Evolutionary conservation across 1,139 yeast genomes (phyloP), one percentile per base, ranked within the genome.

Genomic region (Hemisphaericaspora xylofermentans): DNA sequence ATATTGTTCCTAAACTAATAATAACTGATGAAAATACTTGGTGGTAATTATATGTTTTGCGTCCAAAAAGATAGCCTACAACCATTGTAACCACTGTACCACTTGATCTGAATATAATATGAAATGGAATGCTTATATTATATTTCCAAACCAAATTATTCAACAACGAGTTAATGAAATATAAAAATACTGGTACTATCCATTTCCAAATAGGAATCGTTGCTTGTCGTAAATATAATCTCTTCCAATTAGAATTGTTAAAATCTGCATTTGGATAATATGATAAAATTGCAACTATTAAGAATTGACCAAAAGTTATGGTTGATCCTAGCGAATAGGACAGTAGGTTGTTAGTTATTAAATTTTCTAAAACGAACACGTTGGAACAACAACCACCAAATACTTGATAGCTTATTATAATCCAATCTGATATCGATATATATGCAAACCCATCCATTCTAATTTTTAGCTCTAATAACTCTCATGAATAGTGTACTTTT

Each of bases 331-430:
- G 32, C 3, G 43, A 27, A 35, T 36, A 31, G 6, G 36, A 33
- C 35, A 41, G 48, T 21, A 38, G 34, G 27, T 43, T 44, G 29
- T 42, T 42, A 12, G 50, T 39, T n/a, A 82, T 62, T 16, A 84
- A 64, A 32, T 68, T 60, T 54, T 85, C 93, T 36, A 85, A 61
- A 0, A 84, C 70, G 47, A 78, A 68, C 26, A 83, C 91, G 58
- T 83, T 84, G 22, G 80, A 66, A 53, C 93, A 84, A 54, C 93
- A 85, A 2, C 93, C 89, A 0, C 88, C 86, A 54, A 83, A 80
- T 16, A 83, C 78, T 37, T 78, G 69, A 6, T 54, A 56, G 14
- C 64, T 16, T 13, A 50, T 38, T 38, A 44, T 31, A 24, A 38
- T n/a, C 50, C 49, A 48, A 26, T 39, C 43, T 13, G 43, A 41